Percentiles rank a stretch among this genome's conserved stretches.
Conservation (phyloP, 2,329 filamentous ascomycete species). For the Microascus cirrosus region DNA sequence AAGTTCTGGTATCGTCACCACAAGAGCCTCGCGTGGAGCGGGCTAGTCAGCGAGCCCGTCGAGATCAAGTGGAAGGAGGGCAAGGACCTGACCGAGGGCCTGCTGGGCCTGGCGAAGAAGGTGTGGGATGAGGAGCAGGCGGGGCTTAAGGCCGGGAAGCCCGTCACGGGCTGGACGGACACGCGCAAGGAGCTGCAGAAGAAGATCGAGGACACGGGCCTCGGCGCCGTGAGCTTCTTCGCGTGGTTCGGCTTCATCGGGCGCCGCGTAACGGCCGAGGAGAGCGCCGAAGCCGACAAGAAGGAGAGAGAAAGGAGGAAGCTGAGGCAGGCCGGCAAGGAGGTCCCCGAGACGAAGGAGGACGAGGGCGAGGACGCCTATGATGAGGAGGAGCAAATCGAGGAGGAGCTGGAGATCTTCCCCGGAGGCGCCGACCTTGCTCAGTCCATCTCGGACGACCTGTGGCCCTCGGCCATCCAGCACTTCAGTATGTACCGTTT, state of each 20-base stretch:
- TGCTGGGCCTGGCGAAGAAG: constrained; percentile 62
- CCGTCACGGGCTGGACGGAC: constrained; percentile 25
- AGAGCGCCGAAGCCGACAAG: constrained; percentile 51
- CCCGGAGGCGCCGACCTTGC: constrained; percentile 79
- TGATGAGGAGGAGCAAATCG: constrained; percentile 49
- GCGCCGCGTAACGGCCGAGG: constrained; percentile 58
- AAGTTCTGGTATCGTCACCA: constrained; percentile 76
- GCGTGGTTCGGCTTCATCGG: constrained; percentile 77
- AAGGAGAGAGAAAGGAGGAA: constrained; percentile 47
- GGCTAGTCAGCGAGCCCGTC: constrained; percentile 81
- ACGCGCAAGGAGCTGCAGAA: constrained; percentile 38
- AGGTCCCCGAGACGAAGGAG: constrained; percentile 26
- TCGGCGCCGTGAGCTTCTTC: constrained; percentile 71
- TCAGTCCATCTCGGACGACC: constrained; percentile 69
- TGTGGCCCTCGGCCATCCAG: constrained; percentile 80
- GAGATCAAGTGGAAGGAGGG: constrained; percentile 78
- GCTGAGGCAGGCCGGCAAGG: constrained; percentile 36
- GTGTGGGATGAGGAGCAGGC: constrained; percentile 53
- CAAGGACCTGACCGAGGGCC: constrained; percentile 72
- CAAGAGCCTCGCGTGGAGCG: constrained; percentile 55
- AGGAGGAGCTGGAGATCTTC: constrained; percentile 72
- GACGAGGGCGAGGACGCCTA: constrained; percentile 40
- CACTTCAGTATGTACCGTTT: constrained; percentile 61
- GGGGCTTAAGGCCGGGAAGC: constrained; percentile 24
- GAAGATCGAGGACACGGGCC: constrained; percentile 47